A percentile compares a stretch with the other conserved stretches of the same genome.
Conservation (phyloP, 1,284 basidiomycete species). For the Ustilago esculenta region DNA sequence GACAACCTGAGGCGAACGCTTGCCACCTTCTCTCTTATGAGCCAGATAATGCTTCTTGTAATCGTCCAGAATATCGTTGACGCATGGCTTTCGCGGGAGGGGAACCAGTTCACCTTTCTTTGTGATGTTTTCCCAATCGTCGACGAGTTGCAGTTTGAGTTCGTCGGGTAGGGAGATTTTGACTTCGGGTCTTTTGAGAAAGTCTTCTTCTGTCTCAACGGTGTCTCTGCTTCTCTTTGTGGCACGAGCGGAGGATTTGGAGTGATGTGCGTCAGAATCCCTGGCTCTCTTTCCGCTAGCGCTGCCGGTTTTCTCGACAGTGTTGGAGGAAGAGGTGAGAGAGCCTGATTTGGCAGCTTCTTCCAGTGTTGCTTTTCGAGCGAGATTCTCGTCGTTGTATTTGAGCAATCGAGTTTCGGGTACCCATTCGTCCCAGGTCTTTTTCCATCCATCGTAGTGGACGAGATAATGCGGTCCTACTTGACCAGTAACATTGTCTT, state of each 20-base stretch:
- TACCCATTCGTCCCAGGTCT: conserved; percentile 99
- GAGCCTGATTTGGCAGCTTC: conserved; percentile 65
- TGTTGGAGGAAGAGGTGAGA: conserved; percentile 44
- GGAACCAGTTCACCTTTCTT: conserved; percentile 89
- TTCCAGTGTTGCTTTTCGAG: conserved; percentile 74
- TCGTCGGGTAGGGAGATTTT: conserved; percentile 87
- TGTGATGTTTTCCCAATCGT: conserved; percentile 97
- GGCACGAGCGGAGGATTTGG: conserved; percentile 3
- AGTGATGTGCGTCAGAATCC: conserved; percentile 14
- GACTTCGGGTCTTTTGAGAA: conserved; percentile 83
- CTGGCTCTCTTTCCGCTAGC: conserved; percentile 3
- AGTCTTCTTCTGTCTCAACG: conserved; percentile 69
- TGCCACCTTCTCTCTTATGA: conserved; percentile 5
- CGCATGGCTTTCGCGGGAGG: conserved; percentile 83
- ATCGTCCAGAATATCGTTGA: conserved; percentile 80
- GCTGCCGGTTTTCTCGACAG: conserved; percentile 34
- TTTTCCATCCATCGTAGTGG: conserved; percentile 99
- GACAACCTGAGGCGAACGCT: conserved; percentile 70
- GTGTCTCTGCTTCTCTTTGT: conserved; percentile 42
- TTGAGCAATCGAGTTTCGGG: conserved; percentile 84
- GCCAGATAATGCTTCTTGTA: conserved; percentile 70
- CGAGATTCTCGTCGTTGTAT: conserved; percentile 82
- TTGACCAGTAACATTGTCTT: conserved; percentile 73
- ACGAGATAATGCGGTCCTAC: conserved; percentile 89
- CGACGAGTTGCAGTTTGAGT: conserved; percentile 88